Conservation (phyloP, 176 grass and related monocot species). For the Sorghum bicolor region Sorghum_bicolor_NCBIv3 NC_012879.2:9415501-9416000, state of each 20-base stretch:
- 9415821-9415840: slow-evolving; percentile 86
- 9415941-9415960: not conserved
- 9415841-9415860: slow-evolving; percentile 90
- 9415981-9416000: not conserved
- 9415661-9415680: slow-evolving; percentile 4
- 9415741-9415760: slow-evolving; percentile 95
- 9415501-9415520: not conserved
- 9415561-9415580: slow-evolving; percentile 95
- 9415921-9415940: not conserved
- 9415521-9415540: slow-evolving; percentile 6
- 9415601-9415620: slow-evolving; percentile 90
- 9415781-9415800: slow-evolving; percentile 91
- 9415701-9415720: slow-evolving; percentile 1
- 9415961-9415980: not conserved
- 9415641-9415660: slow-evolving; percentile 89
- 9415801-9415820: slow-evolving; percentile 96
- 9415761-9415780: slow-evolving; percentile 93
- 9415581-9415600: slow-evolving; percentile 87
- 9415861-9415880: not conserved
- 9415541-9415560: slow-evolving; percentile 65
- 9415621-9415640: slow-evolving; percentile 88
- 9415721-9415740: slow-evolving; percentile 68
- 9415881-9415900: not conserved
- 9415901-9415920: slow-evolving; percentile 1
- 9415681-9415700: not conserved